phyloP scores from a whole-genome alignment of 495 filamentous ascomycete species.

The Podospora appendiculata region DNA sequence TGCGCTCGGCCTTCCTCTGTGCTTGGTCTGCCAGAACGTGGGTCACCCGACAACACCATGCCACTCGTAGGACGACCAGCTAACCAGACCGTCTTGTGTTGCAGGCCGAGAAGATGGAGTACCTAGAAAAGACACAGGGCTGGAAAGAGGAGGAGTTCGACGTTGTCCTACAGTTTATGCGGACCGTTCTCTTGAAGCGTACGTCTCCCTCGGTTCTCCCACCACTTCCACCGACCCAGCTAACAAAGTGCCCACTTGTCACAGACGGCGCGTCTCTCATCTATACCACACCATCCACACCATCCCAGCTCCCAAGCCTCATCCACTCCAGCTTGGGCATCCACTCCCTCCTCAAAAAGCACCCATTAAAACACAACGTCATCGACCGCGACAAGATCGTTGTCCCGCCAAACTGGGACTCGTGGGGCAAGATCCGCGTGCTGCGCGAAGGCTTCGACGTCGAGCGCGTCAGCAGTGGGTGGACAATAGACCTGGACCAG shows the following conservation, averaged over 20 bases:
- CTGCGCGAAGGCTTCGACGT: conserved; percentile 91
- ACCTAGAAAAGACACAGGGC: conserved; percentile 73
- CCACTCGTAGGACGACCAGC: no score
- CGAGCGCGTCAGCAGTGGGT: conserved; percentile 74
- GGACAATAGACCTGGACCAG: conserved; percentile 73
- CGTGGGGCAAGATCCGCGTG: conserved; percentile 94
- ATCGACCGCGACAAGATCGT: conserved; percentile 94
- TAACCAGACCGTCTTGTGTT: background rate
- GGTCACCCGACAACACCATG: conserved; percentile 16
- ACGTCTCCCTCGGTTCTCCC: conserved; percentile 21
- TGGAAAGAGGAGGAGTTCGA: conserved; percentile 96
- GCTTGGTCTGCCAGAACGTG: conserved; percentile 91
- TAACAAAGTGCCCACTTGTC: conserved; percentile 6
- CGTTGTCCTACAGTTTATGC: conserved; percentile 78
- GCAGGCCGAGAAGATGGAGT: conserved; percentile 83
- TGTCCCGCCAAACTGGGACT: conserved; percentile 95
- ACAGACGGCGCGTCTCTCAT: conserved; percentile 84
- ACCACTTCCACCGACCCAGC: background rate
- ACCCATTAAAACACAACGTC: conserved; percentile 85
- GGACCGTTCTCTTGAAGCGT: conserved; percentile 83
- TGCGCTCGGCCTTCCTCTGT: conserved; percentile 77
- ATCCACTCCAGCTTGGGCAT: conserved; percentile 86
- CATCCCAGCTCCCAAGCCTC: conserved; percentile 71
- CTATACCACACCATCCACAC: conserved; percentile 75
- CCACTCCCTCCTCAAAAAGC: conserved; percentile 75